Evolutionary conservation across 73 alveolate species (phyloP), one percentile per base, ranked within the genome.

Genomic region (Paramecium tetraurelia): DNA sequence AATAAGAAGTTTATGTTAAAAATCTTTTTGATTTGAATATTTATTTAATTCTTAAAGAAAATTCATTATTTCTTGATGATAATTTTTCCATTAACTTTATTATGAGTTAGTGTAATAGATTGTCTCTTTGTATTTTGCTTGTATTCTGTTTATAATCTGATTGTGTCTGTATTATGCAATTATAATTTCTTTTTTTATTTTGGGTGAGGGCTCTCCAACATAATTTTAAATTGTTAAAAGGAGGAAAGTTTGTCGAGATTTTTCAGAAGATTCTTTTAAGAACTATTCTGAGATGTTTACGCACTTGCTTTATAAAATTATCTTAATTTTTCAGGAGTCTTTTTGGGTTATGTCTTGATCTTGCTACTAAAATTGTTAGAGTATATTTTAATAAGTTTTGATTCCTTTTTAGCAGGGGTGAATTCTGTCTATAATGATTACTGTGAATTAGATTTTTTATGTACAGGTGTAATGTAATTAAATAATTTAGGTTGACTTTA

Each of bases 331-430:
- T 63, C 84, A 6, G 84, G 84, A 27, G 84, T 31, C 24, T 63
- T 10, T 31, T 33, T 27, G 2, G 84, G 18, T 33, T 63, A 63
- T 11, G 84, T 63, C 50, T 63, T 63, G 7, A 63, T 63, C 14
- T 63, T 63, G 29, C 46, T 63, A 63, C 84, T 63, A 27, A 63
- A 63, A 63, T 63, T 63, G n/a, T 63, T 63, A 63, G 84, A 63
- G 27, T 63, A 63, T 7, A 63, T 24, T 63, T 63, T 63, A 7
- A 63, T 63, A 11, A 63, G 29, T 63, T 63, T 63, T 33, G 84
- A 63, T 27, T 63, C 84, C 84, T 18, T 63, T 24, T 63, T 63
- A 27, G 84, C 84, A 3, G 84, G 84, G 11, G 84, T 63, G 21
- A 12, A 63, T 63, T 63, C 84, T 63, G 84, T 63, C 12, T 63